phyloP scores from a whole-genome alignment of 805 yeast species.

The Cyberlindnera sargentensis region DNA sequence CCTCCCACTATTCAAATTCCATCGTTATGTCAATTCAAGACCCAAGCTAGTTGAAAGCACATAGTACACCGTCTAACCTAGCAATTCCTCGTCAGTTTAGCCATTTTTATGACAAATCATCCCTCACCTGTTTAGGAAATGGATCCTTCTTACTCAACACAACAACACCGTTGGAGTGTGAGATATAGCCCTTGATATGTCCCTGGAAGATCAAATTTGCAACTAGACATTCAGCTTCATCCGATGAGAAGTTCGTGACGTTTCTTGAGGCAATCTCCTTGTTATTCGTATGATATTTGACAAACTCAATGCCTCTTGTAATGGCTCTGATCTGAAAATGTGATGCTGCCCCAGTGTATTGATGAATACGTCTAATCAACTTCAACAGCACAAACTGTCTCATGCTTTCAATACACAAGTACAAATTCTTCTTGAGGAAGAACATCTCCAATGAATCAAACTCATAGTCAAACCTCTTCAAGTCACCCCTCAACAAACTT shows the following conservation, averaged over 20 bases:
- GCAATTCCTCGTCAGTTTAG: too few relatives aligned
- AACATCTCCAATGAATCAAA: constrained; percentile 39
- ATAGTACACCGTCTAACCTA: too few relatives aligned
- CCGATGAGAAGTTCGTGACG: constrained; percentile 24
- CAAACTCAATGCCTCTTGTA: constrained; percentile 35
- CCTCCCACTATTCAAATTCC: too few relatives aligned
- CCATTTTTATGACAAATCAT: constrained; percentile 1
- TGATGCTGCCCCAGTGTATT: constrained; percentile 19
- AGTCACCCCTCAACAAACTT: constrained; percentile 43
- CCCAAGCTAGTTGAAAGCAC: too few relatives aligned
- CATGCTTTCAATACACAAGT: constrained; percentile 48
- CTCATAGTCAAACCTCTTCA: constrained; percentile 41
- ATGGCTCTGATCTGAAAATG: constrained; percentile 34
- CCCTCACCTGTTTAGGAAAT: constrained; percentile 43
- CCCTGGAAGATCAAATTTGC: constrained; percentile 60
- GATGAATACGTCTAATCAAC: constrained; percentile 36
- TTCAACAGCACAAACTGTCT: constrained; percentile 43
- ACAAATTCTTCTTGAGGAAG: constrained; percentile 53
- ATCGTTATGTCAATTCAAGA: too few relatives aligned
- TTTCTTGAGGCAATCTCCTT: constrained; percentile 1
- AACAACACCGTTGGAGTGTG: constrained; percentile 65
- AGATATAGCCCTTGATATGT: constrained; percentile 69
- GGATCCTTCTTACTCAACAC: constrained; percentile 72
- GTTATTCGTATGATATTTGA: constrained; percentile 20
- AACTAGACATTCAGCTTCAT: constrained; percentile 60